These are phyloP conservation scores for Detonula confervacea DNA, from an alignment of 352 stramenopile genomes.

Conservation along the genomic window DNA sequence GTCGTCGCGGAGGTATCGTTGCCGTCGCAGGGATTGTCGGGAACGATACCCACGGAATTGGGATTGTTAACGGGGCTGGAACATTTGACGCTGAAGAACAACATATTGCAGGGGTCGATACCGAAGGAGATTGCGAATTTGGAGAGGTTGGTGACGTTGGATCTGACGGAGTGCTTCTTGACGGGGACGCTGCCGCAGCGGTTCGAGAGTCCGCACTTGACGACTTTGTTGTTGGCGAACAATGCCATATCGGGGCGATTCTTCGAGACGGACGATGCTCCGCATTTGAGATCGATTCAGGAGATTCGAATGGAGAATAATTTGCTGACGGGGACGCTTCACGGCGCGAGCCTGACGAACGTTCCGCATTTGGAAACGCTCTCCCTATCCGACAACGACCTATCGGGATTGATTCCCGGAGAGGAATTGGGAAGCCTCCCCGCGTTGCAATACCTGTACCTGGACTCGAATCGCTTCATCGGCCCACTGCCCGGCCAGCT, in stretches of 20 bases:
- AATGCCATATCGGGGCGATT: slow-evolving; percentile 49
- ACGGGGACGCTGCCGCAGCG: slow-evolving; percentile 38
- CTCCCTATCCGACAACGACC: slow-evolving; percentile 43
- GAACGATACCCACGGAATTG: slow-evolving; percentile 56
- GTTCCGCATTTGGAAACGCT: slow-evolving; percentile 44
- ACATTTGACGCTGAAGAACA: slow-evolving; percentile 50
- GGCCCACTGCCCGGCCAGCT: slow-evolving; percentile 36
- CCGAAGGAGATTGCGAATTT: slow-evolving; percentile 36
- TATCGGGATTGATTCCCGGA: slow-evolving; percentile 52
- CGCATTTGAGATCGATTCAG: slow-evolving; percentile 41
- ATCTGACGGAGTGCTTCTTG: slow-evolving; percentile 48
- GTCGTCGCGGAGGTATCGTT: slow-evolving; percentile 26
- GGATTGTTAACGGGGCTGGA: slow-evolving; percentile 52
- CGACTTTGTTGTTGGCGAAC: slow-evolving; percentile 25
- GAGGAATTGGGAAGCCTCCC: slow-evolving; percentile 35
- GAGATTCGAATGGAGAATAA: slow-evolving; percentile 52
- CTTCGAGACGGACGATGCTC: slow-evolving; percentile 25
- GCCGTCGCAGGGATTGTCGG: slow-evolving; percentile 34
- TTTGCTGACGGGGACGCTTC: slow-evolving; percentile 34
- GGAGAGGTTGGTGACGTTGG: slow-evolving; percentile 29
- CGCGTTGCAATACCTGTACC: slow-evolving; percentile 49
- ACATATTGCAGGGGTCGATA: slow-evolving; percentile 55
- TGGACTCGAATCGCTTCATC: slow-evolving; percentile 55
- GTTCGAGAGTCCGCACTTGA: slow-evolving; percentile 25
- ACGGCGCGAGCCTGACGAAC: slow-evolving; percentile 10